Evolutionary conservation across 768 basidiomycete species (phyloP).

Genomic region (Hirschioporus abietinus): DNA sequence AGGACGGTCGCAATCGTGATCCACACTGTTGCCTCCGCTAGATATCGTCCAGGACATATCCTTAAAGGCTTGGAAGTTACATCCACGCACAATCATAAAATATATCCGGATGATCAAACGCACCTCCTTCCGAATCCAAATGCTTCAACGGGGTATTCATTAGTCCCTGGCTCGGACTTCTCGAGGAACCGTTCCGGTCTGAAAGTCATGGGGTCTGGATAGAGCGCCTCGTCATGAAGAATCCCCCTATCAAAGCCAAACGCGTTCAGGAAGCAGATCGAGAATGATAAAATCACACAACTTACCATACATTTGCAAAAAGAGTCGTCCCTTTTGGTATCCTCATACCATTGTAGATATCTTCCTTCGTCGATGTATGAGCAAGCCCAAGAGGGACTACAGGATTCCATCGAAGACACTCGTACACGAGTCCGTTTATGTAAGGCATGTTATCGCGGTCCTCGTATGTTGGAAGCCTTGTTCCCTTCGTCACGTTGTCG

Average conservation of each 20-base stretch:
- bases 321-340: constrained; percentile 37
- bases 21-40: constrained; percentile 40
- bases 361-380: constrained; percentile 28
- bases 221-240: constrained; percentile 32
- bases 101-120: constrained; percentile 5
- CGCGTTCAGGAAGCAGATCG: not conserved
- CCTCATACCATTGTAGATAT: constrained; percentile 37
- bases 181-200: constrained; percentile 31
- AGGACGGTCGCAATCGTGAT: constrained; percentile 37
- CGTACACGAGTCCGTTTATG: constrained; percentile 29
- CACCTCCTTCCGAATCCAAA: constrained; percentile 40
- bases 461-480: constrained; percentile 40
- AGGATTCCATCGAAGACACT: constrained; percentile 17
- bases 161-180: constrained; percentile 27
- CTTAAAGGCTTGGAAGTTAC: constrained; percentile 17
- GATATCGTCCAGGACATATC: constrained; percentile 39
- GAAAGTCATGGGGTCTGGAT: constrained; percentile 37
- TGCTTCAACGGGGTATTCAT: constrained; percentile 30
- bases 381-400: constrained; percentile 13
- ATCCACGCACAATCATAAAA: not conserved
- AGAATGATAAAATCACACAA: not conserved
- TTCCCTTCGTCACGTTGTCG: constrained; percentile 38
- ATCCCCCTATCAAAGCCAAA: constrained; percentile 28
- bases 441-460: constrained; percentile 38
- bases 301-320: constrained; percentile 12